Evolutionary conservation across 1,284 basidiomycete genomes (phyloP).

Genomic region (Ganoderma sinense): DNA sequence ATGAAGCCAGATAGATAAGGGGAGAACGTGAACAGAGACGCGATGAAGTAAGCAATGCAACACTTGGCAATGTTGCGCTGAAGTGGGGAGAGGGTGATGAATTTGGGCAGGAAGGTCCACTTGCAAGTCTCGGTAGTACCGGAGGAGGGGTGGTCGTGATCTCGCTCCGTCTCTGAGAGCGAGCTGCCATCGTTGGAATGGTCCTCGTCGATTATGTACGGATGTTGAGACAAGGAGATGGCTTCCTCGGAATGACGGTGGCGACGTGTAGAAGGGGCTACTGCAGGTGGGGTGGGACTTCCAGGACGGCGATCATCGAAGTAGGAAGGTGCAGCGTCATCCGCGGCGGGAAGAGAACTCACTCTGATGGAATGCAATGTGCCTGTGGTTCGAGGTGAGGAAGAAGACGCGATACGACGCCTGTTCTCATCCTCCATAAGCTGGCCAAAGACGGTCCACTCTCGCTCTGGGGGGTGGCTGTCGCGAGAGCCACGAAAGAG

Average conservation of each 20-base stretch:
- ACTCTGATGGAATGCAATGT: constrained; percentile 20
- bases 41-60: constrained; percentile 89
- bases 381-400: constrained; percentile 7
- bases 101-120: constrained; percentile 10
- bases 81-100: constrained; percentile 26
- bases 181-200: constrained; percentile 10
- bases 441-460: constrained; percentile 78
- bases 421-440: constrained; percentile 67
- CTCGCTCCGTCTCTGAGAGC: not conserved
- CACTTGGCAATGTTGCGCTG: constrained; percentile 85
- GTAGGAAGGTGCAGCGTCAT: constrained; percentile 15
- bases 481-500: constrained; percentile 14
- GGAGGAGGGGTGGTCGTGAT: not conserved
- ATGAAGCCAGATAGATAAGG: constrained; percentile 72
- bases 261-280: not conserved
- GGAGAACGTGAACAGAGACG: constrained; percentile 92
- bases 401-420: constrained; percentile 33
- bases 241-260: not conserved
- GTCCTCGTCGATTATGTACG: not conserved
- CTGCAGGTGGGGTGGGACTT: constrained; percentile 1
- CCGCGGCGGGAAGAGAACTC: constrained; percentile 16
- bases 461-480: constrained; percentile 33
- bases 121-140: not conserved
- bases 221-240: not conserved
- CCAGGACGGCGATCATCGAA: constrained; percentile 18